phyloP scores from a whole-genome alignment of 2,329 filamentous ascomycete species.

The Aspergillus neoniger region DNA sequence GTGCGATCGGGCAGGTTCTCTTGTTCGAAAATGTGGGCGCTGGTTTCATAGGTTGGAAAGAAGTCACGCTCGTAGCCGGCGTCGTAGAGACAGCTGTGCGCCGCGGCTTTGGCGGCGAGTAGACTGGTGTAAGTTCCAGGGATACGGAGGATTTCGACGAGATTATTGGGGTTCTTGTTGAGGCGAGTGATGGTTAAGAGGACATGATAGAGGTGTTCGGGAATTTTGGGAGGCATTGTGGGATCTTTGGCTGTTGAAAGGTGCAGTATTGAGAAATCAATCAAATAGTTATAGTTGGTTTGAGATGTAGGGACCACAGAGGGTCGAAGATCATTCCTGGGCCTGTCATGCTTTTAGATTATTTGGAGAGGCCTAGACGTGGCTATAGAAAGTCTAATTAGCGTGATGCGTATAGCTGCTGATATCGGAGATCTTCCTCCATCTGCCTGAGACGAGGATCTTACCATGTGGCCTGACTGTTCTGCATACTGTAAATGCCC shows the following conservation, averaged over 20 bases:
- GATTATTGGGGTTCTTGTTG: conserved; percentile 26
- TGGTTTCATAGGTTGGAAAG: conserved; percentile 29
- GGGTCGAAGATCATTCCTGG: neutral
- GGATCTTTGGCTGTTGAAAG: neutral
- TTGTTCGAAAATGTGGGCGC: conserved; percentile 18
- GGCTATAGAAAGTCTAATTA: neutral
- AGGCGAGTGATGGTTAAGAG: conserved; percentile 27
- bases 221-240: neutral
- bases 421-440: neutral
- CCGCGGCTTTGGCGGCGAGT: conserved; percentile 26
- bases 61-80: conserved; percentile 33
- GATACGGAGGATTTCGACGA: conserved; percentile 30
- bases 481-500: neutral
- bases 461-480: neutral
- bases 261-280: neutral
- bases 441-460: neutral
- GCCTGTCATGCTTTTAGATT: neutral
- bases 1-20: neutral
- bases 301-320: too few species aligned
- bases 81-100: conserved; percentile 32
- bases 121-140: conserved; percentile 28
- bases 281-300: neutral
- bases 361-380: neutral
- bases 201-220: conserved; percentile 28
- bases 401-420: neutral